Percentiles rank a stretch among this genome's conserved stretches.
These are phyloP conservation scores for Corymbia calophylla DNA, from an alignment of 441 rosid species.

Conservation along the genomic window DNA sequence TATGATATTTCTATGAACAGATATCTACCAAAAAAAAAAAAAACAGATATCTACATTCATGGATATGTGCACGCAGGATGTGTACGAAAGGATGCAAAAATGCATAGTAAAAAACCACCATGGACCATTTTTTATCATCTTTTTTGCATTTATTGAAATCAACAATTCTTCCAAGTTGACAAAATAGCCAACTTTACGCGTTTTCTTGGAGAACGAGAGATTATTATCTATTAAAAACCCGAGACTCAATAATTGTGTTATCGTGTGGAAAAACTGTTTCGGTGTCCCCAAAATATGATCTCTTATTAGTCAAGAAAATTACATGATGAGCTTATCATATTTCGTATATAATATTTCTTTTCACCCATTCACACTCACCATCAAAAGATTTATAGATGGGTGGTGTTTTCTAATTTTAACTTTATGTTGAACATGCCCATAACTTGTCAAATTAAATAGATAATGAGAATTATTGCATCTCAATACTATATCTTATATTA, in stretches of 20 bases:
- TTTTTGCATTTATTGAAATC: background rate
- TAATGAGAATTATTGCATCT: background rate
- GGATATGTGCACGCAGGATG: background rate
- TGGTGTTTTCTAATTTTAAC: background rate
- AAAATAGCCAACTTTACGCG: background rate
- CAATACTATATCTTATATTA: background rate
- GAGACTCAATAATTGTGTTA: background rate
- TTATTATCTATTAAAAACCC: background rate
- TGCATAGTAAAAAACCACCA: background rate
- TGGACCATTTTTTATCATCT: background rate
- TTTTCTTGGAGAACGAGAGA: background rate
- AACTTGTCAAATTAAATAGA: background rate
- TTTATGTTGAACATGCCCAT: background rate
- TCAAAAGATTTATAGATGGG: background rate
- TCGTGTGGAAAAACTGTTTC: background rate
- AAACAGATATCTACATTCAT: background rate
- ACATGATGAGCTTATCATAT: background rate
- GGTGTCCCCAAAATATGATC: background rate
- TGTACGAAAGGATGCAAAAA: background rate
- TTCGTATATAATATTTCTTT: background rate
- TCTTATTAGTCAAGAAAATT: background rate
- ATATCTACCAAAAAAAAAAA: background rate
- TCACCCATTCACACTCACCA: background rate
- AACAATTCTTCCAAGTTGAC: background rate
- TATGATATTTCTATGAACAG: background rate